Percentiles rank a stretch among this genome's conserved stretches.
phyloP scores from a whole-genome alignment of 2,329 filamentous ascomycete species.

The Aphanocladium album region DNA sequence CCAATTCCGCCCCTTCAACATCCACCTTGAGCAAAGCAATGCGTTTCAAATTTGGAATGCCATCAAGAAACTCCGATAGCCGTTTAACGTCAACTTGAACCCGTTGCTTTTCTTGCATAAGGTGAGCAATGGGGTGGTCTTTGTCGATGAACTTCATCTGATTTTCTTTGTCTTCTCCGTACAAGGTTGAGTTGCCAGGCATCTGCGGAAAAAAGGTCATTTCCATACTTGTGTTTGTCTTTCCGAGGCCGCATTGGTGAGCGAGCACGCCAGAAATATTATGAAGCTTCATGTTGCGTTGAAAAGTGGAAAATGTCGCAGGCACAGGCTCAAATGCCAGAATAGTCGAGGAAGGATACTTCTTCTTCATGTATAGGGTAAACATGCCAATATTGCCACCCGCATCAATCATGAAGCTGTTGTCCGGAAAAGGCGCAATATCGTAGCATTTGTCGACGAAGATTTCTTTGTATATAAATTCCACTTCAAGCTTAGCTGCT shows the following conservation, averaged over 20 bases:
- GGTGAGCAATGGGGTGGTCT: conserved; percentile 8
- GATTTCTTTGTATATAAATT: conserved; percentile 21
- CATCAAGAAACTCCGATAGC: conserved; percentile 18
- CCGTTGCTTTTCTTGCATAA: conserved; percentile 3
- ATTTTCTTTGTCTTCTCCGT: conserved; percentile 15
- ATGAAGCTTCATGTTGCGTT: conserved; percentile 19
- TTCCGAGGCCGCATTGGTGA: conserved; percentile 15
- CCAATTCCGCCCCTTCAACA: conserved; percentile 23
- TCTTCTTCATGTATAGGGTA: conserved; percentile 21
- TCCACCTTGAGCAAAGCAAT: conserved; percentile 25
- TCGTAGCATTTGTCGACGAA: conserved; percentile 21
- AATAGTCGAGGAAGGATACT: conserved; percentile 21
- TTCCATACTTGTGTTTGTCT: neutral
- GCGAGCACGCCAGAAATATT: conserved; percentile 12
- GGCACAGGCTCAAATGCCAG: conserved; percentile 24
- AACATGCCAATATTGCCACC: conserved; percentile 25
- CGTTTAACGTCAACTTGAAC: conserved; percentile 15
- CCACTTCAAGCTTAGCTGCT: conserved; percentile 12
- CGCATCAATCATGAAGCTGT: conserved; percentile 20
- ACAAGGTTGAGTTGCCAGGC: conserved; percentile 21
- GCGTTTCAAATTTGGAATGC: conserved; percentile 9
- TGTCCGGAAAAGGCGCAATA: conserved; percentile 6
- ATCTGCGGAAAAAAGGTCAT: conserved; percentile 19
- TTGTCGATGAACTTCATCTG: conserved; percentile 1
- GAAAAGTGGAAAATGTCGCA: conserved; percentile 14